phyloP scores from a whole-genome alignment of 192 early-diverging fungal genomes.

The Oehlia diaphana region DNA sequence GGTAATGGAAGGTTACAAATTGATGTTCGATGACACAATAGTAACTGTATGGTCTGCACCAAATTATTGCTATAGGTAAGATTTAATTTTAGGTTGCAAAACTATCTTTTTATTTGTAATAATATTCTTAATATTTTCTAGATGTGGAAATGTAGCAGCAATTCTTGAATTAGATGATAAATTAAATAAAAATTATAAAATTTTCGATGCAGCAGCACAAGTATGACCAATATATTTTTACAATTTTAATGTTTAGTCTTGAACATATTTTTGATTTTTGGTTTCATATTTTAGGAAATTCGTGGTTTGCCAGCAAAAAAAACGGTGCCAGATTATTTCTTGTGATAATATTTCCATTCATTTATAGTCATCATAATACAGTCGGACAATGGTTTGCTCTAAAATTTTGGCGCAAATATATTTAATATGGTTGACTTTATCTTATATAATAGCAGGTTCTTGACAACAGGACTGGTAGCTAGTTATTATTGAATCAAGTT shows the following conservation, averaged over 20 bases:
- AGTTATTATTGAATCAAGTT: background rate
- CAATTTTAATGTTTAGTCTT: background rate
- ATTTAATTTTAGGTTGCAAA: background rate
- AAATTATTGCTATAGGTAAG: conserved; percentile 95
- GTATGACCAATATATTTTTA: conserved; percentile 40
- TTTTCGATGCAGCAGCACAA: conserved; percentile 92
- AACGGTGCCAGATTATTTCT: conserved; percentile 9
- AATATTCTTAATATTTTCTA: conserved; percentile 21
- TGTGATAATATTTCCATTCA: background rate
- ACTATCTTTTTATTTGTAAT: conserved; percentile 7
- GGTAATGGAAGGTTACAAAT: conserved; percentile 97
- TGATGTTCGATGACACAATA: conserved; percentile 93
- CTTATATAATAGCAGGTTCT: background rate
- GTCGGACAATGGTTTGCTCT: background rate
- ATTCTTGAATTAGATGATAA: conserved; percentile 94
- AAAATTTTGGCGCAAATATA: background rate
- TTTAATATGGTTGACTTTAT: background rate
- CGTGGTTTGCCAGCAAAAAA: conserved; percentile 14
- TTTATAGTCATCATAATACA: background rate
- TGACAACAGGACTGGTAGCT: background rate
- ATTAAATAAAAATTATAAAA: conserved; percentile 83
- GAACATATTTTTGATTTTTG: background rate
- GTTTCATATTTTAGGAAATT: background rate
- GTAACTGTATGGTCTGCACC: conserved; percentile 99
- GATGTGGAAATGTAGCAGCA: conserved; percentile 97